These are phyloP conservation scores for Ampelomyces quisqualis DNA, from an alignment of 2,329 filamentous ascomycete species.

Conservation along the genomic window DNA sequence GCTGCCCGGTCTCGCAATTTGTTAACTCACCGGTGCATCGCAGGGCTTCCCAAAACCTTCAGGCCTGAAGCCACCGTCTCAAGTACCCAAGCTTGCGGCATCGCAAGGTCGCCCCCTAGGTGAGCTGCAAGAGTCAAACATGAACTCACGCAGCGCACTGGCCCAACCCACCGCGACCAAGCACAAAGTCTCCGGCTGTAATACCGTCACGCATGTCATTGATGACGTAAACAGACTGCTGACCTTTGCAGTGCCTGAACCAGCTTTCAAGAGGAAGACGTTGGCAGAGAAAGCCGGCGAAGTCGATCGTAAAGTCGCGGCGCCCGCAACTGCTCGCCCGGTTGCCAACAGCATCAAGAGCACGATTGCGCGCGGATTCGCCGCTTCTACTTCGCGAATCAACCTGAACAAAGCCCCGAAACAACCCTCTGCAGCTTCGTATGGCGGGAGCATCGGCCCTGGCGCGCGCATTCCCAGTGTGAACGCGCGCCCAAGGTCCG, in stretches of 20 bases:
- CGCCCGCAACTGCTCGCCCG: constrained; percentile 48
- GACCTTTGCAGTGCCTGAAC: constrained; percentile 46
- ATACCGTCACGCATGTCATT: constrained; percentile 16
- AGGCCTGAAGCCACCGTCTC: constrained; percentile 34
- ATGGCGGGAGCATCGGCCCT: constrained; percentile 57
- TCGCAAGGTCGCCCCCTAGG: constrained; percentile 41
- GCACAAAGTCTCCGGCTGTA: constrained; percentile 55
- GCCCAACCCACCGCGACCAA: constrained; percentile 52
- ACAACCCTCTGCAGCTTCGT: constrained; percentile 50
- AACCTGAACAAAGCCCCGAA: constrained; percentile 46
- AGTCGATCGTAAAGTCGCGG: constrained; percentile 46
- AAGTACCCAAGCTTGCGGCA: constrained; percentile 26
- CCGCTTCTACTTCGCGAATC: constrained; percentile 45
- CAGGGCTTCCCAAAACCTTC: constrained; percentile 33
- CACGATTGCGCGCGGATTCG: constrained; percentile 45
- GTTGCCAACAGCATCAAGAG: constrained; percentile 49
- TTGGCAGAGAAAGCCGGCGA: constrained; percentile 52
- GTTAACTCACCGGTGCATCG: constrained; percentile 13
- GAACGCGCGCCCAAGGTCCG: constrained; percentile 52
- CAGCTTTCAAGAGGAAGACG: constrained; percentile 55
- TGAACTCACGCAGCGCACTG: constrained; percentile 56
- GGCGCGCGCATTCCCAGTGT: constrained; percentile 49
- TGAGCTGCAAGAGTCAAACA: constrained; percentile 55
- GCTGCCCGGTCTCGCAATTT: constrained; percentile 3
- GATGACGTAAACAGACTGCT: constrained; percentile 16